A percentile compares a stretch with the other conserved stretches of the same genome.
phyloP scores from a whole-genome alignment of 225 moss, liverwort and hornwort species.

The Bryoerythrophyllum caledonicum region DNA sequence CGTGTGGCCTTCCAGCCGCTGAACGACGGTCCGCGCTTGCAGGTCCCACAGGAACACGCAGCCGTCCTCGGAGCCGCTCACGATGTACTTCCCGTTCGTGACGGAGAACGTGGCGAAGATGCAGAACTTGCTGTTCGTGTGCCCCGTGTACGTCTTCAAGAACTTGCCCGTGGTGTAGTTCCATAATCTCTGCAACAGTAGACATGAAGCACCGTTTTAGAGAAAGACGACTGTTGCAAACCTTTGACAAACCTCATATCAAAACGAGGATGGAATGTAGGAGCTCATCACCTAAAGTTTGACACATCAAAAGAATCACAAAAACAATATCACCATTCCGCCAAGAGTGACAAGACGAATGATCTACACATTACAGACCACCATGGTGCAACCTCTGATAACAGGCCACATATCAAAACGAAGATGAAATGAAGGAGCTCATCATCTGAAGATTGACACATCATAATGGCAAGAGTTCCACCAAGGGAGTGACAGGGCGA shows the following conservation, averaged over 20 bases:
- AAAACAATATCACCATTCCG: no score
- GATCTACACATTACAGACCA: neutral
- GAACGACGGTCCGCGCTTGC: conserved; percentile 74
- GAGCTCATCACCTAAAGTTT: no score
- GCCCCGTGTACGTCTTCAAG: conserved; percentile 84
- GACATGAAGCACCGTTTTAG: neutral
- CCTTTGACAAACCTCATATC: neutral
- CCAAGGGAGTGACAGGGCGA: no score
- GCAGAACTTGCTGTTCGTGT: conserved; percentile 84
- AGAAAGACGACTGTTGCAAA: no score
- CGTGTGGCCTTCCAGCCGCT: conserved; percentile 87
- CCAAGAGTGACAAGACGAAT: no score
- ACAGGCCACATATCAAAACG: neutral
- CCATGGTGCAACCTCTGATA: neutral
- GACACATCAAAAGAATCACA: no score
- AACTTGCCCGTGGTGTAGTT: conserved; percentile 88
- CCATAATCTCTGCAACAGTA: conserved; percentile 83
- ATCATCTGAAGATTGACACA: neutral
- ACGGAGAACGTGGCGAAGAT: conserved; percentile 97
- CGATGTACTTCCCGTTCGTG: conserved; percentile 97
- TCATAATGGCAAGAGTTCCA: neutral
- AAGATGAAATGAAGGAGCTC: neutral
- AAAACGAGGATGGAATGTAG: no score
- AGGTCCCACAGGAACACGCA: conserved; percentile 95
- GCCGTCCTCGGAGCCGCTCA: conserved; percentile 92